Percentiles rank a stretch among this genome's conserved stretches.
phyloP scores from a whole-genome alignment of 1,139 yeast species.

The Suhomyces anneliseae region DNA sequence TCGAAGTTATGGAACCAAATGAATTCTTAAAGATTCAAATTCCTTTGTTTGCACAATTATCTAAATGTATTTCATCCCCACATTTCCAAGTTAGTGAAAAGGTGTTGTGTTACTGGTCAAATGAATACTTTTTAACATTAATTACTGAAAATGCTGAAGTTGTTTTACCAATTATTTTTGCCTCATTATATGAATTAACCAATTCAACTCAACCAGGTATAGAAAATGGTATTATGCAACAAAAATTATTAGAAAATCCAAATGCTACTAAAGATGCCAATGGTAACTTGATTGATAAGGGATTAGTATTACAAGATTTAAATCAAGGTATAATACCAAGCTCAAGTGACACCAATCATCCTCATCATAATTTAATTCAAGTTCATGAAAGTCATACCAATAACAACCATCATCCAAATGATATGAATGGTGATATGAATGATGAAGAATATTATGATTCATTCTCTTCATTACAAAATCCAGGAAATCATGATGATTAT shows the following conservation, averaged over 20 bases:
- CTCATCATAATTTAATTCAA: slow-evolving; percentile 19
- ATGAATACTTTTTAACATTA: slow-evolving; percentile 86
- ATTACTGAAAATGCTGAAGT: slow-evolving; percentile 92
- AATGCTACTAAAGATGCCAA: slow-evolving; percentile 46
- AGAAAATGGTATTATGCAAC: slow-evolving; percentile 50
- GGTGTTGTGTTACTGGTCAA: slow-evolving; percentile 90
- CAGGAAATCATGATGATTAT: slow-evolving; percentile 17
- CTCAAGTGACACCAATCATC: slow-evolving; percentile 19
- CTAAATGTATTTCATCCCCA: slow-evolving; percentile 91
- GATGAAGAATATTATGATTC: slow-evolving; percentile 51
- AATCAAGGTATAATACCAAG: slow-evolving; percentile 21
- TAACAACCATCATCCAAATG: slow-evolving; percentile 15
- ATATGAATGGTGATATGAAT: slow-evolving; percentile 28
- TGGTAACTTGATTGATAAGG: slow-evolving; percentile 46
- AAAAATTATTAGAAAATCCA: slow-evolving; percentile 43
- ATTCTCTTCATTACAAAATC: slow-evolving; percentile 39
- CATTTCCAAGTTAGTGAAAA: slow-evolving; percentile 98
- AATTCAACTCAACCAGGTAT: slow-evolving; percentile 51
- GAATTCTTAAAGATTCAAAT: slow-evolving; percentile 92
- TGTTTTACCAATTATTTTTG: slow-evolving; percentile 87
- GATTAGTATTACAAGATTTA: slow-evolving; percentile 32
- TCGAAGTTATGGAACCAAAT: slow-evolving; percentile 92
- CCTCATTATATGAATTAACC: slow-evolving; percentile 83
- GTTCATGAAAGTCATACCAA: slow-evolving; percentile 10
- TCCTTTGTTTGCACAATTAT: slow-evolving; percentile 89